A percentile compares a stretch with the other conserved stretches of the same genome.
Conservation (phyloP, 2,329 filamentous ascomycete species). For the Cercospora janseana region DNA sequence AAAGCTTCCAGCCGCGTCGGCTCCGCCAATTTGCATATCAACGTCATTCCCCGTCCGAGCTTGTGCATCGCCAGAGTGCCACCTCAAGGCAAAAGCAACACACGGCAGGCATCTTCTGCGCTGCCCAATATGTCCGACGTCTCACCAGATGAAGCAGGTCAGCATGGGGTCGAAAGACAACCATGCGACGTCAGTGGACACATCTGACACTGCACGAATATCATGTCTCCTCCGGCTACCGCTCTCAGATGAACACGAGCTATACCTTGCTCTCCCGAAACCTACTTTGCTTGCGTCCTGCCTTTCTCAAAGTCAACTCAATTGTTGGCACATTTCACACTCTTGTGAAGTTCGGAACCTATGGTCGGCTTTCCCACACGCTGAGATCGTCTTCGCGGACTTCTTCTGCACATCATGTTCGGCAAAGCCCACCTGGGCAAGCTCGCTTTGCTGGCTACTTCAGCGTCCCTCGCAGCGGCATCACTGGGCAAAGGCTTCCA, state of each 20-base stretch:
- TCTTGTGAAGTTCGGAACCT: too few species aligned
- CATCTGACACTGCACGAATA: background rate
- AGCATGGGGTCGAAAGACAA: background rate
- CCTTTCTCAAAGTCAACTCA: too few species aligned
- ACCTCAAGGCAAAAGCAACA: background rate
- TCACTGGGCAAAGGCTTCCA: slow-evolving; percentile 8
- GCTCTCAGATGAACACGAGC: background rate
- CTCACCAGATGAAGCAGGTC: slow-evolving; percentile 7
- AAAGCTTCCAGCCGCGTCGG: background rate
- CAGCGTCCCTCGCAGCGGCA: slow-evolving; percentile 8
- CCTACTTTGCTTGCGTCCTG: background rate
- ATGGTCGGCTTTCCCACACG: background rate
- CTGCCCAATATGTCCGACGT: background rate
- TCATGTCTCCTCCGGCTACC: background rate
- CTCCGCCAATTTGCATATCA: slow-evolving; percentile 6
- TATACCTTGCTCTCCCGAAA: background rate
- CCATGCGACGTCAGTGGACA: too few species aligned
- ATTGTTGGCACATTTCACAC: too few species aligned
- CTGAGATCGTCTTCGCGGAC: background rate
- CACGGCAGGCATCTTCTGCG: slow-evolving; percentile 2
- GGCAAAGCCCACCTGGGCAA: background rate
- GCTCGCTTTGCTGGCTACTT: slow-evolving; percentile 5
- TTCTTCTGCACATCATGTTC: slow-evolving; percentile 1
- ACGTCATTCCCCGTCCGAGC: slow-evolving; percentile 7
- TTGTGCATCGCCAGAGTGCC: background rate